Conservation (phyloP, 139 green algal species). For the Chlorella sp. region DNA sequence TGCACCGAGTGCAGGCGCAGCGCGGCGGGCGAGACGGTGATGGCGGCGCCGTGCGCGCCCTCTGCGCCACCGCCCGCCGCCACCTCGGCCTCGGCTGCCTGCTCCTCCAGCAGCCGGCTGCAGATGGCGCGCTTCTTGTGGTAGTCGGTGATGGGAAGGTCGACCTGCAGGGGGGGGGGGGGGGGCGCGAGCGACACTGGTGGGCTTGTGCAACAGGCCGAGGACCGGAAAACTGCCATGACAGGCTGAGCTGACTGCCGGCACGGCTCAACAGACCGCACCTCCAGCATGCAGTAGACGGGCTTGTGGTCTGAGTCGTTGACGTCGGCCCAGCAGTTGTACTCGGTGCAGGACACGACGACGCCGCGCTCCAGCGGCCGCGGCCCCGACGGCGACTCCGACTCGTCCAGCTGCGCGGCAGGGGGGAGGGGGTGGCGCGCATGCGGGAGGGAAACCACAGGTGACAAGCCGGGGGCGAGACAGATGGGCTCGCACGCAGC, state of each 20-base stretch:
- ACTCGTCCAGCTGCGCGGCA: slow-evolving; percentile 8
- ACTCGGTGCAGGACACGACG: slow-evolving; percentile 42
- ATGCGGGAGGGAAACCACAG: too few species aligned
- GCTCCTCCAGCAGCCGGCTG: slow-evolving; percentile 33
- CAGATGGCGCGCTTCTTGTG: slow-evolving; percentile 29
- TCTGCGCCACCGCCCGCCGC: too few species aligned
- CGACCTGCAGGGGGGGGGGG: slow-evolving; percentile 9
- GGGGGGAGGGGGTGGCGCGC: neutral
- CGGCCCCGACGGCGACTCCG: neutral
- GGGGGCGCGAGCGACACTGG: neutral
- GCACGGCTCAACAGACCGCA: neutral
- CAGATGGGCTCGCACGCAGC: too few species aligned
- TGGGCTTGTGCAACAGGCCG: neutral
- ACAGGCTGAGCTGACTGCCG: neutral
- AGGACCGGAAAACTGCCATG: neutral
- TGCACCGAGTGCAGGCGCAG: slow-evolving; percentile 18
- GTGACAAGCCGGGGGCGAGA: too few species aligned
- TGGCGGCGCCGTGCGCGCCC: neutral
- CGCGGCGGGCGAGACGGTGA: slow-evolving; percentile 15
- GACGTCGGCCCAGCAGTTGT: slow-evolving; percentile 74
- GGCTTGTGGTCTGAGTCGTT: slow-evolving; percentile 95
- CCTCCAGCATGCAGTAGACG: slow-evolving; percentile 65
- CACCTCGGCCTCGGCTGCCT: neutral
- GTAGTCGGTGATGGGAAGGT: slow-evolving; percentile 45
- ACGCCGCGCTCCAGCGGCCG: slow-evolving; percentile 32